Base-by-base conservation (phyloP, 108 stramenopile species). In the Skeletonema tropicum region DNA sequence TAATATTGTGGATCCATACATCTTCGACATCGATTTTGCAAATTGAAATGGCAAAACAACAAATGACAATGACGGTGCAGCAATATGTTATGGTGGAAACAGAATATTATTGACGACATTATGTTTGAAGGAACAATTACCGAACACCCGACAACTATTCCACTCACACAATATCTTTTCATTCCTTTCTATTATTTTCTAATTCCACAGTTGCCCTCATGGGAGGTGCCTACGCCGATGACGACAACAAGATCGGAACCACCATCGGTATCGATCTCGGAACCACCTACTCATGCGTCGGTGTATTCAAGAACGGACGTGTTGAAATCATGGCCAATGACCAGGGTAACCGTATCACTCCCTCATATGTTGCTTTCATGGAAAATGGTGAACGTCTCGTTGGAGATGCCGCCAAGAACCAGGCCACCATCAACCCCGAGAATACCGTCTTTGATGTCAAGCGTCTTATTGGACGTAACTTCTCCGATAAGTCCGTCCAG, bases 271-370 rank as follows among this genome's bases (percentile, higher is more conserved):
- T 98, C 66, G 97, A 98, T 71, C 83, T 98, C 19, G 98, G 98
- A 76, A 99, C 97, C 42, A 99, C 98, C 38, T 99, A 98, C 92
- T 97, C 96, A 23, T 99, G 98, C 76, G 98, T 99, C 45, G 98
- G 96, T 25, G 96, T 97, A 30, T 98, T 92, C 94, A 95, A 97
- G 83, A 97, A 98, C 61, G 97, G 97, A 74, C 92, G 93, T 61
- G 98, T 99, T 17, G 98, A 99, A 85, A 98, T 99, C 85, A 96
- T 98, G 68, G 86, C 96, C 72, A 98, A 97, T 86, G 97, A 98
- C 78, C 97, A 97, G 88, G 98, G 98, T 68, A 98, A 98, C 89
- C 96, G 98, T 73, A 99, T 98, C 91, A 99, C 98, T 35, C 98
- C 98, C 64, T 96, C 94, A 32, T 98, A 98, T 78, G 98, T 99